Evolutionary conservation across 495 filamentous ascomycete genomes (phyloP).

Genomic region (Hyphodiscus hymeniophilus): DNA sequence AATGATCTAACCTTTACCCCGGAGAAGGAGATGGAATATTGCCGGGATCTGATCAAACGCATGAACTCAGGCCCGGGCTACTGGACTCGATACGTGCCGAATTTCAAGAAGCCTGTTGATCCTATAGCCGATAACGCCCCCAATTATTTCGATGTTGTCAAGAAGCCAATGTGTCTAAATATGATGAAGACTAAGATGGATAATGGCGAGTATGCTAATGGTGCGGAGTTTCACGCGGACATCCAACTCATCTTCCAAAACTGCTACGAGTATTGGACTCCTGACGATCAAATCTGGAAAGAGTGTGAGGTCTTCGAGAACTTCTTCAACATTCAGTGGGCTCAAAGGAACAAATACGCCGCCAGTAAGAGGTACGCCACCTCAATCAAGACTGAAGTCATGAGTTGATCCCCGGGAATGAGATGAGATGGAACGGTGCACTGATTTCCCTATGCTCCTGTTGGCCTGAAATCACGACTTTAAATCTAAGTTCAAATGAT

Average conservation of each 20-base stretch:
- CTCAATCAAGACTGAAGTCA: conserved; percentile 20
- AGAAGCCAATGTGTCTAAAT: conserved; percentile 88
- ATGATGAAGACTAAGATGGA: conserved; percentile 71
- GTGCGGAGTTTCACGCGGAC: conserved; percentile 80
- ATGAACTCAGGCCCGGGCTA: conserved; percentile 48
- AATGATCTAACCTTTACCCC: conserved; percentile 22
- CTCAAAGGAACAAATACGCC: conserved; percentile 61
- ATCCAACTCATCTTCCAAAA: conserved; percentile 80
- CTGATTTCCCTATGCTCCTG: too few species aligned
- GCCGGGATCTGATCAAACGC: conserved; percentile 39
- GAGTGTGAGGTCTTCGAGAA: conserved; percentile 64
- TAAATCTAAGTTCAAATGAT: too few species aligned
- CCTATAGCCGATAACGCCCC: conserved; percentile 91
- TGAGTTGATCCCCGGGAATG: conserved; percentile 7
- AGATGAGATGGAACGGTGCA: too few species aligned
- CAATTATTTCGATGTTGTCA: conserved; percentile 86
- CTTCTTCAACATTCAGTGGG: conserved; percentile 70
- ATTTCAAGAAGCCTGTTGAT: conserved; percentile 80
- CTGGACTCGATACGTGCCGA: conserved; percentile 50
- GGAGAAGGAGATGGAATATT: conserved; percentile 41
- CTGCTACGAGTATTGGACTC: conserved; percentile 84
- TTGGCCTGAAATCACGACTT: too few species aligned
- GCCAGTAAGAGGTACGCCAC: conserved; percentile 5
- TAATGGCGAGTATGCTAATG: conserved; percentile 68
- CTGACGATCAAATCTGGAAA: conserved; percentile 58